Conservation (phyloP, 768 basidiomycete genomes). For the Suillus ampliporus region DNA sequence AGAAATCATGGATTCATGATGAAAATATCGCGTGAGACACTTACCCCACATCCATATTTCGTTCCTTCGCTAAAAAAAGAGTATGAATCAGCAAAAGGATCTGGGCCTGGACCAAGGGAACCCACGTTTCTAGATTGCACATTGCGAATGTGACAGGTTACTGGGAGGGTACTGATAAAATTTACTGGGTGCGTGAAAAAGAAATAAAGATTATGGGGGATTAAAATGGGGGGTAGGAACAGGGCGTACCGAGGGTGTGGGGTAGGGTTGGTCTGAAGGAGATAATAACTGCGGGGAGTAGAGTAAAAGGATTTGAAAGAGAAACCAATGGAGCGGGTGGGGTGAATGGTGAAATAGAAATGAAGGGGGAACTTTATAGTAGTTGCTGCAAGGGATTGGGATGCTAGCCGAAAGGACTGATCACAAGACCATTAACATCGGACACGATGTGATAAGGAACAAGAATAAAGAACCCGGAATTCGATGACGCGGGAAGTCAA, state of each 20-base stretch:
- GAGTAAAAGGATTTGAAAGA: constrained; percentile 18
- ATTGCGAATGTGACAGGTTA: constrained; percentile 36
- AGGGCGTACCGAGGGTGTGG: constrained; percentile 23
- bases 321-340: constrained; percentile 9
- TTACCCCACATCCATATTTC: constrained; percentile 72
- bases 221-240: constrained; percentile 10
- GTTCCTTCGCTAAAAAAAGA: constrained; percentile 65
- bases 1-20: not conserved
- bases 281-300: constrained; percentile 10
- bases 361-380: constrained; percentile 39
- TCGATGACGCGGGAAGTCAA: constrained; percentile 6
- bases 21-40: constrained; percentile 30
- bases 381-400: constrained; percentile 18
- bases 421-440: constrained; percentile 39
- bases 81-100: constrained; percentile 31
- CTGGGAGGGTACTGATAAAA: constrained; percentile 16
- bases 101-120: constrained; percentile 26
- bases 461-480: constrained; percentile 13
- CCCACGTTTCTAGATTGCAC: constrained; percentile 63
- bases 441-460: constrained; percentile 32
- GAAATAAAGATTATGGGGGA: constrained; percentile 9
- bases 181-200: constrained; percentile 12
- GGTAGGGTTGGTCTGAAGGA: constrained; percentile 14
- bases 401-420: constrained; percentile 22
- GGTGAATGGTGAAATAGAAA: constrained; percentile 13